phyloP scores from a whole-genome alignment of 106 monocot genomes.

The Acanthochlamys bracteata region DNA sequence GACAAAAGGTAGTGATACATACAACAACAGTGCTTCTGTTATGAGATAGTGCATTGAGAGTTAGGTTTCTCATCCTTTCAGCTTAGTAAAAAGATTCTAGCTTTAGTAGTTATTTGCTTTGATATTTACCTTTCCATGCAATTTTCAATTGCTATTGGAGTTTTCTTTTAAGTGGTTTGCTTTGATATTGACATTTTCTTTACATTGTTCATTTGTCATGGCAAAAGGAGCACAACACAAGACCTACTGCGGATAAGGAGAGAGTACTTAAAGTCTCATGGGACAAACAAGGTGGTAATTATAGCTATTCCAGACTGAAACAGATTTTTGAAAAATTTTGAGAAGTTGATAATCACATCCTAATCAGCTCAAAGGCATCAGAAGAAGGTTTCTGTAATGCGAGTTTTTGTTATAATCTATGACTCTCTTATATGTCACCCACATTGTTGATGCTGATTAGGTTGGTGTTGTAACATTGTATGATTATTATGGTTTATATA shows the following conservation, averaged over 20 bases:
- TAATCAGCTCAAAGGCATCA: conserved; percentile 64
- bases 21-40: neutral
- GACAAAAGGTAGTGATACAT: neutral
- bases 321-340: conserved; percentile 72
- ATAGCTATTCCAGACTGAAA: conserved; percentile 46
- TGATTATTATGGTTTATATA: no score
- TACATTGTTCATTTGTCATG: conserved; percentile 20
- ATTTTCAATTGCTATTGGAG: neutral
- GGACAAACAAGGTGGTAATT: conserved; percentile 59
- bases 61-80: neutral
- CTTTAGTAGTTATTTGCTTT: neutral
- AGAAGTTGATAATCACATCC: conserved; percentile 71
- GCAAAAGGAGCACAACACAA: conserved; percentile 21
- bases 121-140: neutral
- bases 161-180: neutral
- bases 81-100: neutral
- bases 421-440: no score
- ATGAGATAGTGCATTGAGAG: neutral
- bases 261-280: conserved; percentile 80
- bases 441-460: no score
- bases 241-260: conserved; percentile 44
- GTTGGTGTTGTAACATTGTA: no score
- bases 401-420: no score
- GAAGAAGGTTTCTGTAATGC: conserved; percentile 71
- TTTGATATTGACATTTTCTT: neutral